Evolutionary conservation across 371 early-diverging fungal species (phyloP), one percentile per base, ranked within the genome.

Genomic region (Mucor irregularis): DNA sequence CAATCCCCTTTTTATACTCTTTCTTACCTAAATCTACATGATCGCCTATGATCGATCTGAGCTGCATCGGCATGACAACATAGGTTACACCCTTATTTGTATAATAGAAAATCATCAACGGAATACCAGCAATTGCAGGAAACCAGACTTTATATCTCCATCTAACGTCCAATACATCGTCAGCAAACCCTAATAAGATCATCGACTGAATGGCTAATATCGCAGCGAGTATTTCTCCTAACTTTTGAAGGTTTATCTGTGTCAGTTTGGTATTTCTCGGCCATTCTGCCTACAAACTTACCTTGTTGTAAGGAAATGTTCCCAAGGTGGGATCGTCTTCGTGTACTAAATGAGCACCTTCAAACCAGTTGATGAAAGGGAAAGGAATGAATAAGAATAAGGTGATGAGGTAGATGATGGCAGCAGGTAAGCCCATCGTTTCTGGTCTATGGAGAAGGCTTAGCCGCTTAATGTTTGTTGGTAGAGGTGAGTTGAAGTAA

Each of bases 131-230:
- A 38, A 98, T 81, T 0, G 91, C 83, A 11, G 99, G 98, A 59
- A 99, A 85, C 74, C 95, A 84, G 22, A 99, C 84, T 69, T 99
- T 99, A 71, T 93, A 90, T 37, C 95, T 74, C 98, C 99, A 98
- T 30, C 92, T 77, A 45, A 99, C 88, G 68, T 97, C 93, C 51
- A 98, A 82, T 16, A 98, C 93, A 72, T 99, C 99, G 74, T 99
- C 99, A 24, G 95, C 93, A 68, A 98, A 98, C 8, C 99, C 99
- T 43, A 99, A 79, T 25, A 99, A 86, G 2, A 94, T 88, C 96
- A 97, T 99, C 43, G 90, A 90, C 61, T 90, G 90, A 43, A 96
- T 78, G 14, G 95, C 89, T 16, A 98, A 73, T 5, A 98, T 71
- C 5, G 92, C 95, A 5, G 94, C 88, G 16, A 97, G 69, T 29